Conservation (phyloP, 257 asterid species). For the Solanum corneliomulleri region DNA sequence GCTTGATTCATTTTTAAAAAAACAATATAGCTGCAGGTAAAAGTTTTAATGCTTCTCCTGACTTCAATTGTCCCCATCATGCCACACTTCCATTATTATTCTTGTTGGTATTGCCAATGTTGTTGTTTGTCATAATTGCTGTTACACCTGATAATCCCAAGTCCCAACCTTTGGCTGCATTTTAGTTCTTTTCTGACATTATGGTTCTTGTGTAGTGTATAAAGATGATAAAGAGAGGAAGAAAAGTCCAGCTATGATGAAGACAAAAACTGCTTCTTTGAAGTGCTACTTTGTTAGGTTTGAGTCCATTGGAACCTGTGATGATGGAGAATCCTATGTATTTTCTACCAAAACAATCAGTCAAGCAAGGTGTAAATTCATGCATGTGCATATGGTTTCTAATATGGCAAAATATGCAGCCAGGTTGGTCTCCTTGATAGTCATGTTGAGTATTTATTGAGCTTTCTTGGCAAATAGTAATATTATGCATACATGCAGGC, state of each 20-base stretch:
- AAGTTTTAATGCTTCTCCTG: background rate
- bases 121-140: background rate
- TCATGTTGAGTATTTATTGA: background rate
- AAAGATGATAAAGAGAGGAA: conserved; percentile 48
- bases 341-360: conserved; percentile 19
- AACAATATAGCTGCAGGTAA: background rate
- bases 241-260: conserved; percentile 18
- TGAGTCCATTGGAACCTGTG: conserved; percentile 23
- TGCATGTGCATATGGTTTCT: conserved; percentile 62
- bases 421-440: conserved; percentile 32
- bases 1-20: background rate
- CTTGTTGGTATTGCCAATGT: background rate
- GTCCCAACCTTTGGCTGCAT: background rate
- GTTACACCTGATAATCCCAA: background rate
- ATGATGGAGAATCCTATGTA: conserved; percentile 11
- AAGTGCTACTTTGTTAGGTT: conserved; percentile 51
- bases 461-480: background rate
- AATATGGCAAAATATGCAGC: conserved; percentile 72
- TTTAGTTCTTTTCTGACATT: background rate
- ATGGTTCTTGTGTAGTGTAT: conserved; percentile 35
- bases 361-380: conserved; percentile 56
- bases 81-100: background rate
- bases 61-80: background rate
- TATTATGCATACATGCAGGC: conserved; percentile 30
- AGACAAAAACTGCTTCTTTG: conserved; percentile 8